phyloP scores from a whole-genome alignment of 2,329 filamentous ascomycete species.

The Hymenoscyphus scutula region DNA sequence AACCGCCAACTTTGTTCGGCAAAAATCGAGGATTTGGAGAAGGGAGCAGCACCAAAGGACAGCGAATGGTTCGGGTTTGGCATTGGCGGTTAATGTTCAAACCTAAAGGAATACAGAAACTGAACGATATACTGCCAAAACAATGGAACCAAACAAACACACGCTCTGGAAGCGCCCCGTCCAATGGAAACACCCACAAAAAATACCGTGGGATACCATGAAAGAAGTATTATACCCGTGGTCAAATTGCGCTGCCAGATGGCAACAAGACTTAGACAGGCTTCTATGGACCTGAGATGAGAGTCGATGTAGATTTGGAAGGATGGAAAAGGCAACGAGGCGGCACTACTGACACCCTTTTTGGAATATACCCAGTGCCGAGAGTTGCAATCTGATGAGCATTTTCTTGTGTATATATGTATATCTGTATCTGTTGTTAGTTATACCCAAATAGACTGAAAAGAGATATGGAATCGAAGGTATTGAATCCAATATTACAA shows the following conservation, averaged over 20 bases:
- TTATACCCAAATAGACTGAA: not conserved
- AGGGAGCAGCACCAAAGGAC: constrained; percentile 50
- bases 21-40: constrained; percentile 43
- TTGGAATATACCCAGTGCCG: no score
- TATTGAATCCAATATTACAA: not conserved
- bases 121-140: not conserved
- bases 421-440: no score
- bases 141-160: not conserved
- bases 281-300: no score
- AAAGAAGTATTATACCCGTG: not conserved
- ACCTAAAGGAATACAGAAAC: not conserved
- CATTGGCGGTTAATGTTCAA: constrained; percentile 20
- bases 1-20: constrained; percentile 46
- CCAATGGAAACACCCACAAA: not conserved
- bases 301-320: no score
- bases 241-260: not conserved
- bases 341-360: no score
- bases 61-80: constrained; percentile 43
- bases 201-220: no score
- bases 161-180: not conserved
- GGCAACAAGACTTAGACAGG: not conserved
- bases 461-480: not conserved
- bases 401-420: no score
- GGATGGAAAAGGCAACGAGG: no score
- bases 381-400: no score